Percentiles rank a stretch among this genome's conserved stretches.
Evolutionary conservation across 352 stramenopile species (phyloP).

Genomic region (Globisporangium ultimum): DNA sequence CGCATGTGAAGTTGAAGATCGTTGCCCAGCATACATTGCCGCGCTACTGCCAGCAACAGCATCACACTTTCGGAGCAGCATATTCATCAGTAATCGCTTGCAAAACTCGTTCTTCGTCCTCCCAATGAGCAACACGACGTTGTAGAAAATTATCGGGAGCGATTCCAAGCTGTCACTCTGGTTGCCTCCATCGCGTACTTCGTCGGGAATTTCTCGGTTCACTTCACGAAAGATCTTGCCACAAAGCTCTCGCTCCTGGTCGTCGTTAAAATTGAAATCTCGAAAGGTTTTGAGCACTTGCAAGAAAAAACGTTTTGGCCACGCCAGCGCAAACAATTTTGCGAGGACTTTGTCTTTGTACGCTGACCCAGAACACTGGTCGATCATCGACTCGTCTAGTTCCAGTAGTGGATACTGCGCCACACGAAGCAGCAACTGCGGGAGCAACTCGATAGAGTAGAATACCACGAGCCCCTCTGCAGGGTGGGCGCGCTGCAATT

Average conservation of each 20-base stretch:
- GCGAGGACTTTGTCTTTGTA: conserved; percentile 25
- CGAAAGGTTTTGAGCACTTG: conserved; percentile 50
- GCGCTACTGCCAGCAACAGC: conserved; percentile 5
- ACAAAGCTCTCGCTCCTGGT: conserved; percentile 34
- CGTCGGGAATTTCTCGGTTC: conserved; percentile 23
- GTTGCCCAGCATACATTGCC: conserved; percentile 8
- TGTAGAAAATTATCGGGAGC: conserved; percentile 40
- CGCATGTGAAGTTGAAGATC: background rate
- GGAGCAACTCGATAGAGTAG: conserved; percentile 42
- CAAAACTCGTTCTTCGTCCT: conserved; percentile 27
- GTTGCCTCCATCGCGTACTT: conserved; percentile 1
- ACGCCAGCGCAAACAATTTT: conserved; percentile 32
- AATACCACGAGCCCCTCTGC: conserved; percentile 28
- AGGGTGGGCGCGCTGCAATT: conserved; percentile 15
- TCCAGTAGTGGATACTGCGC: conserved; percentile 20
- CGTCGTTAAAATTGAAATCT: conserved; percentile 26
- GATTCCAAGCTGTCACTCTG: conserved; percentile 21
- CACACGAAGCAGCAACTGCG: conserved; percentile 38
- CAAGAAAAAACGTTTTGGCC: conserved; percentile 45
- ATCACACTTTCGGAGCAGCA: conserved; percentile 35
- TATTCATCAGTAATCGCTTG: conserved; percentile 28
- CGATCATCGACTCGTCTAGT: conserved; percentile 16
- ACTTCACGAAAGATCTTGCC: conserved; percentile 39
- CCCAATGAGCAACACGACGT: conserved; percentile 34
- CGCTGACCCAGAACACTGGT: conserved; percentile 24